Evolutionary conservation across 2,329 filamentous ascomycete genomes (phyloP).

Genomic region (Aspergillus japonicus): DNA sequence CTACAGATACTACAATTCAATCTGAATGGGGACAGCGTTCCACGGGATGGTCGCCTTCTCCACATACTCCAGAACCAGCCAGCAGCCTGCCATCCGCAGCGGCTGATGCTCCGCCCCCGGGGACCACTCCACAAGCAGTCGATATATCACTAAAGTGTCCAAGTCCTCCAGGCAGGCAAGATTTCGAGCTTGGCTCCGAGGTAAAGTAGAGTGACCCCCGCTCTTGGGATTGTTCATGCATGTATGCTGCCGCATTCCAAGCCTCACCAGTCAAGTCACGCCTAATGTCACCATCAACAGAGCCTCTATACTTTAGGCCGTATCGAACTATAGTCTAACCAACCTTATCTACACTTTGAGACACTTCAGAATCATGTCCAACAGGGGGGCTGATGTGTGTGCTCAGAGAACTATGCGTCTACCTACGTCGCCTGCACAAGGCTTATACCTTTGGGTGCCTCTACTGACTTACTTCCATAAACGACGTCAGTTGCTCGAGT

Average conservation of each 20-base stretch:
- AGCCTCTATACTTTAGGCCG: background rate
- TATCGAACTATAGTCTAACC: background rate
- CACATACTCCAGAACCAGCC: background rate
- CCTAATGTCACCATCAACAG: background rate
- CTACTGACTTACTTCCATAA: background rate
- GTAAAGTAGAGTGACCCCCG: background rate
- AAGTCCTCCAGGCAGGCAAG: slow-evolving; percentile 6
- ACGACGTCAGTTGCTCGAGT: background rate
- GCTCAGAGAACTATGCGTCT: background rate
- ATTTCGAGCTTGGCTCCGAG: slow-evolving; percentile 1
- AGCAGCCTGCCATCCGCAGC: background rate
- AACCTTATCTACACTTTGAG: background rate
- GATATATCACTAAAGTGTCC: background rate
- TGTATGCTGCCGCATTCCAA: slow-evolving; percentile 1
- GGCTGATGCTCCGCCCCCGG: background rate
- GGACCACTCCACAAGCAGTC: background rate
- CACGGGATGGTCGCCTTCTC: slow-evolving; percentile 1
- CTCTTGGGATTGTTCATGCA: background rate
- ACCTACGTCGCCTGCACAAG: background rate
- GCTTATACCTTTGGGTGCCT: background rate
- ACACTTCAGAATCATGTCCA: background rate
- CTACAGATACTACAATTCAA: too few relatives aligned
- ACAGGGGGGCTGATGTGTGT: background rate
- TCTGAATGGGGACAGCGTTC: background rate
- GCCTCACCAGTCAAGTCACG: background rate